phyloP scores from a whole-genome alignment of 345 rosid genomes.

The Nephelium lappaceum region DNA sequence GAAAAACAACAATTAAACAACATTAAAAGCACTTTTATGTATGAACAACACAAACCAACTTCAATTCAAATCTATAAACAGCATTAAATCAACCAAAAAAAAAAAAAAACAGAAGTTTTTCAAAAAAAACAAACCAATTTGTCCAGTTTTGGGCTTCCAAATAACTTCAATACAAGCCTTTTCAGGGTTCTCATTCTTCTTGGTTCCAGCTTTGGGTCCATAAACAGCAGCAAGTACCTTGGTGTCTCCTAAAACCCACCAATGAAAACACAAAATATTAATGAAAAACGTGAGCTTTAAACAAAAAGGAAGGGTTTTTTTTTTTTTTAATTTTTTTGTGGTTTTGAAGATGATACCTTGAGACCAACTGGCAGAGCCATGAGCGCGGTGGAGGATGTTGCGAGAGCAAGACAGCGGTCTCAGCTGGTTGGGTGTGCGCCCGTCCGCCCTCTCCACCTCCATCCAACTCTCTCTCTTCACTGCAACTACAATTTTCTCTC shows the following conservation, averaged over 20 bases:
- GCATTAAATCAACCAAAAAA: neutral
- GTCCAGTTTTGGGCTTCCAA: constrained; percentile 95
- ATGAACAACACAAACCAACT: neutral
- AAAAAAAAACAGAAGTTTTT: neutral
- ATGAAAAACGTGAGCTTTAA: neutral
- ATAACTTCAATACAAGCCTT: constrained; percentile 88
- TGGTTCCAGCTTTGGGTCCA: constrained; percentile 92
- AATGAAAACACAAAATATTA: constrained; percentile 2
- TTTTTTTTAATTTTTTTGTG: too few species aligned
- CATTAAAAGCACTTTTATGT: neutral
- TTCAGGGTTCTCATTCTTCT: constrained; percentile 90
- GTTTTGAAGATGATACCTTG: constrained; percentile 53
- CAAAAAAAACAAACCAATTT: constrained; percentile 52
- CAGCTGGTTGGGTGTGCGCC: constrained; percentile 67
- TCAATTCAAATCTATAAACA: neutral
- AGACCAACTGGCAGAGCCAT: constrained; percentile 96
- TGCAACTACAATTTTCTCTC: neutral
- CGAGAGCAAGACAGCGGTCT: constrained; percentile 82
- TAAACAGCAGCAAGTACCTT: constrained; percentile 88
- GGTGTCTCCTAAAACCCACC: constrained; percentile 61
- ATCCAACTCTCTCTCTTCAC: constrained; percentile 20
- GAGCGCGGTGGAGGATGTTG: constrained; percentile 78
- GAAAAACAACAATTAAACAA: neutral
- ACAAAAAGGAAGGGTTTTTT: neutral
- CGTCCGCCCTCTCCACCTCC: constrained; percentile 72